A percentile compares a stretch with the other conserved stretches of the same genome.
Conservation (phyloP, 164 flowering plant species). For the Vitis amurensis region DNA sequence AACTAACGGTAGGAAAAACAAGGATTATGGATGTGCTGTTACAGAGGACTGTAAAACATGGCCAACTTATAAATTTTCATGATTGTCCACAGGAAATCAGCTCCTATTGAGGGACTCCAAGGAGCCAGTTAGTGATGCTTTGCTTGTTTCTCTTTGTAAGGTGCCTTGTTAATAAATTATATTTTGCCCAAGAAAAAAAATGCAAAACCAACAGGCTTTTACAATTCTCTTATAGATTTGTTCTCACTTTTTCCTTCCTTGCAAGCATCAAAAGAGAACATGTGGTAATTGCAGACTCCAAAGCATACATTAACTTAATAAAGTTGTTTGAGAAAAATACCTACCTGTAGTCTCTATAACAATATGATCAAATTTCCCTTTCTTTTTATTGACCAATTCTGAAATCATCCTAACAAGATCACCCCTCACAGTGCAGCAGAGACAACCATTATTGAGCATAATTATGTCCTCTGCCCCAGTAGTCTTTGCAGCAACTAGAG, state of each 20-base stretch:
- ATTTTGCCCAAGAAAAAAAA: not conserved
- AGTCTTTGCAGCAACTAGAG: slow-evolving; percentile 89
- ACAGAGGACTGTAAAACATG: too few species aligned
- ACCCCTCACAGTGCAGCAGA: slow-evolving; percentile 98
- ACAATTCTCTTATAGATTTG: too few species aligned
- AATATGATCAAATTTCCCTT: slow-evolving; percentile 91
- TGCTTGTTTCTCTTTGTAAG: too few species aligned
- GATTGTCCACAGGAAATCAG: too few species aligned
- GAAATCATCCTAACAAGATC: slow-evolving; percentile 95
- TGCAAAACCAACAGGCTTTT: not conserved
- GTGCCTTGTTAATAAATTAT: too few species aligned
- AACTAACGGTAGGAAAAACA: too few species aligned
- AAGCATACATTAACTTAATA: not conserved
- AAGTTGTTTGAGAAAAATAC: not conserved
- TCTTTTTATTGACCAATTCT: slow-evolving; percentile 74
- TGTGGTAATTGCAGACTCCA: not conserved
- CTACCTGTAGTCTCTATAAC: slow-evolving; percentile 97
- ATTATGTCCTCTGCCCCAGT: slow-evolving; percentile 91
- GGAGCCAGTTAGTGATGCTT: too few species aligned
- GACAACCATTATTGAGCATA: slow-evolving; percentile 96
- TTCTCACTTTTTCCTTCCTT: too few species aligned
- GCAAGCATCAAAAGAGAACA: not conserved
- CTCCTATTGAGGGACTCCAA: too few species aligned
- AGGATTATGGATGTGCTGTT: too few species aligned
- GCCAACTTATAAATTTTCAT: too few species aligned